Percentiles rank a stretch among this genome's conserved stretches.
phyloP scores from a whole-genome alignment of 1,284 basidiomycete genomes.

The Entoloma clypeatum region DNA sequence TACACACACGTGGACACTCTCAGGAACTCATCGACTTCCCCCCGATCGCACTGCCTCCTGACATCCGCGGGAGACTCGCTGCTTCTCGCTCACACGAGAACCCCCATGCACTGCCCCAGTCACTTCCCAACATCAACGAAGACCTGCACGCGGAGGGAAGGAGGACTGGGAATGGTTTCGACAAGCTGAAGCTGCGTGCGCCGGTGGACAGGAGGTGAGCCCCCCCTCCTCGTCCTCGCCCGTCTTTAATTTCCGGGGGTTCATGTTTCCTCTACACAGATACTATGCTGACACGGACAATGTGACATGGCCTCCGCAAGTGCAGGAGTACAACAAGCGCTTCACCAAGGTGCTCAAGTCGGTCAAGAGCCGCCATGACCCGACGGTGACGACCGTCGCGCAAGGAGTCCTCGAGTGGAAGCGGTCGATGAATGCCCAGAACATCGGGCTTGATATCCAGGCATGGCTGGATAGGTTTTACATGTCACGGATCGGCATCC shows the following conservation, averaged over 20 bases:
- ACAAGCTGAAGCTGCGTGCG: slow-evolving; percentile 62
- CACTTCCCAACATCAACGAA: too few relatives aligned
- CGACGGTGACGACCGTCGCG: slow-evolving; percentile 95
- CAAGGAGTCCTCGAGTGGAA: slow-evolving; percentile 88
- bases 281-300: slow-evolving; percentile 79
- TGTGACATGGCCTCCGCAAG: slow-evolving; percentile 86
- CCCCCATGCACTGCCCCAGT: slow-evolving; percentile 22
- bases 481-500: slow-evolving; percentile 94
- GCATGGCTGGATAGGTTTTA: slow-evolving; percentile 98
- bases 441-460: slow-evolving; percentile 88
- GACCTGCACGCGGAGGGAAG: too few relatives aligned
- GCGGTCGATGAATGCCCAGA: slow-evolving; percentile 49
- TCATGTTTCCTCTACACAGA: too few relatives aligned
- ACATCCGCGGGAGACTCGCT: slow-evolving; percentile 68
- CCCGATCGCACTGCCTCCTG: slow-evolving; percentile 61
- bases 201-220: slow-evolving; percentile 69
- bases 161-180: slow-evolving; percentile 37
- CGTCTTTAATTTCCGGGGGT: too few relatives aligned
- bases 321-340: slow-evolving; percentile 89
- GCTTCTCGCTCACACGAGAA: slow-evolving; percentile 48
- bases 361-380: slow-evolving; percentile 96
- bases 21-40: slow-evolving; percentile 90
- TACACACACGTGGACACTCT: too few relatives aligned
- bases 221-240: too few relatives aligned
- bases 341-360: slow-evolving; percentile 88